Percentiles rank a stretch among this genome's conserved stretches.
Conservation (phyloP, 2,329 filamentous ascomycete genomes). For the Eurotiales sp. region DNA sequence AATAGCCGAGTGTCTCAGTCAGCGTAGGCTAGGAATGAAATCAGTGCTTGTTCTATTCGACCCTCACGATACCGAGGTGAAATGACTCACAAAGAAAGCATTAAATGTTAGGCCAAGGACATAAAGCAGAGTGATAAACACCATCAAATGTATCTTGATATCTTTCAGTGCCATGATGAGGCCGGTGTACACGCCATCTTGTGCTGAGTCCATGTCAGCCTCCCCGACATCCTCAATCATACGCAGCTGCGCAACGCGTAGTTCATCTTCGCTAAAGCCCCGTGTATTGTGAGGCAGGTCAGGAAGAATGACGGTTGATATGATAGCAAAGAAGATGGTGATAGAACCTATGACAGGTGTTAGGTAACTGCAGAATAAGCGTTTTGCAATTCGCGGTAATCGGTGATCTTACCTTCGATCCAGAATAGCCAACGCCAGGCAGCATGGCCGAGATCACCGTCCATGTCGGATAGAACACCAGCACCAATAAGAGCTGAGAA, state of each 20-base stretch:
- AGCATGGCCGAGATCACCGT: slow-evolving; percentile 50
- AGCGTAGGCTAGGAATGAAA: background rate
- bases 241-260: background rate
- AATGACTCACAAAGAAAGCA: background rate
- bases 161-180: background rate
- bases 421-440: slow-evolving; percentile 69
- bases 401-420: slow-evolving; percentile 54
- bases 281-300: background rate
- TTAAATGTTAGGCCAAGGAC: background rate
- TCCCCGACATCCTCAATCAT: background rate
- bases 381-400: too few relatives aligned
- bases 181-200: background rate
- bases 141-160: background rate
- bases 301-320: background rate
- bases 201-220: background rate
- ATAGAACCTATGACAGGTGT: slow-evolving; percentile 50
- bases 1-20: background rate
- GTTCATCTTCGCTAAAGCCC: background rate
- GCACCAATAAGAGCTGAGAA: slow-evolving; percentile 66
- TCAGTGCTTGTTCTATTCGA: background rate
- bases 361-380: slow-evolving; percentile 43
- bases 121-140: background rate
- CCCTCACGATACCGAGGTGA: too few relatives aligned
- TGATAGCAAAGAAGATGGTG: slow-evolving; percentile 57
- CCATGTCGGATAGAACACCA: slow-evolving; percentile 58